Conservation (phyloP, 139 green algal genomes). For the Closterium sp. region DNA sequence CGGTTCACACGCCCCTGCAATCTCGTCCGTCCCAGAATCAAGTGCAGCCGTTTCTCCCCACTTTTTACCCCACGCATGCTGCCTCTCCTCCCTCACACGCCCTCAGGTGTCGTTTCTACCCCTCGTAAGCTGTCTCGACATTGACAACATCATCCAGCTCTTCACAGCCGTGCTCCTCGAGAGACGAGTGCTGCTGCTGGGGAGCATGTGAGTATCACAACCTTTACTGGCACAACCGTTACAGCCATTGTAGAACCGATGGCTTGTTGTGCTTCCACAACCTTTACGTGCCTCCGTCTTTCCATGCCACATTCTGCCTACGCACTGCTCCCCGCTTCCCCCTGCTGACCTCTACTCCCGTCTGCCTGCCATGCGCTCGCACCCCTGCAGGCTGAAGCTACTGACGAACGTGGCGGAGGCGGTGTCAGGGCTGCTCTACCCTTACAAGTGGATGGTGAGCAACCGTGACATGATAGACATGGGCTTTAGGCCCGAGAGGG, state of each 20-base stretch:
- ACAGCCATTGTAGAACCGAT: too few relatives aligned
- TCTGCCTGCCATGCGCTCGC: background rate
- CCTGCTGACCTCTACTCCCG: background rate
- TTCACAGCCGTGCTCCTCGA: conserved; percentile 45
- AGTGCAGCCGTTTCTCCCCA: too few relatives aligned
- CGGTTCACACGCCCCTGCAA: too few relatives aligned
- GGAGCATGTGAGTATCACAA: conserved; percentile 14
- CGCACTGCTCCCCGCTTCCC: background rate
- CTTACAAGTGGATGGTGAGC: conserved; percentile 32
- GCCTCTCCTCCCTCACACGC: background rate
- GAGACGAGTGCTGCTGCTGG: conserved; percentile 33
- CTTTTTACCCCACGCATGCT: background rate
- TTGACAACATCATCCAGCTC: conserved; percentile 45
- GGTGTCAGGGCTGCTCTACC: conserved; percentile 32
- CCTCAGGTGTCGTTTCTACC: conserved; percentile 44
- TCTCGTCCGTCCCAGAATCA: too few relatives aligned
- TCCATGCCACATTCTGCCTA: too few relatives aligned
- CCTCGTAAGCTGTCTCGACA: conserved; percentile 37
- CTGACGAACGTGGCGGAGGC: conserved; percentile 47
- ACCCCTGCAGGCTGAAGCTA: conserved; percentile 24
- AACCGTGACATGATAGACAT: background rate
- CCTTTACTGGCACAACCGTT: too few relatives aligned
- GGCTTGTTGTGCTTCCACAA: too few relatives aligned
- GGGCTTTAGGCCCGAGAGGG: background rate
- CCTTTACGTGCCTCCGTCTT: too few relatives aligned